phyloP scores from a whole-genome alignment of 108 stramenopile genomes.

The Epithemia pelagica region DNA sequence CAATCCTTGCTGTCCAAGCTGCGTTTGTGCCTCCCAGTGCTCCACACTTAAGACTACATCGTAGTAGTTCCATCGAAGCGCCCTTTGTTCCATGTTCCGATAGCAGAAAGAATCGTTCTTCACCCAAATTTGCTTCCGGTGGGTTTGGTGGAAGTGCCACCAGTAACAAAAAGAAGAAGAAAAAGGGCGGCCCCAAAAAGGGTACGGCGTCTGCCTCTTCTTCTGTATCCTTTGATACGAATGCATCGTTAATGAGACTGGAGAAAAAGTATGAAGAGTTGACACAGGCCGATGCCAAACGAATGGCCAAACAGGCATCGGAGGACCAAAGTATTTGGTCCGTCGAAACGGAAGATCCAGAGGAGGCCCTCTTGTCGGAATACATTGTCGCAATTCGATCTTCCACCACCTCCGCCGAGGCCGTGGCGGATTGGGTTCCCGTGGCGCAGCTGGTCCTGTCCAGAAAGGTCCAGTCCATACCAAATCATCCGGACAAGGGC shows the following conservation, averaged over 20 bases:
- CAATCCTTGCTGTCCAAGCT: too few species aligned
- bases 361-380: conserved; percentile 32
- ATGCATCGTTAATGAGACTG: conserved; percentile 43
- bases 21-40: too few species aligned
- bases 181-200: background rate
- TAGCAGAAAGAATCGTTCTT: too few species aligned
- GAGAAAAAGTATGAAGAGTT: conserved; percentile 69
- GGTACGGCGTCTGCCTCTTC: background rate
- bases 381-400: conserved; percentile 58
- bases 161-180: background rate
- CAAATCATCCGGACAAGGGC: too few species aligned
- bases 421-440: conserved; percentile 72
- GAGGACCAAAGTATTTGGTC: conserved; percentile 19
- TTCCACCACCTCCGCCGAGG: background rate
- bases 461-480: conserved; percentile 30
- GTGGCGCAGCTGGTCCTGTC: conserved; percentile 60
- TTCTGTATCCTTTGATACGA: conserved; percentile 42
- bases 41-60: too few species aligned
- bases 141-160: background rate
- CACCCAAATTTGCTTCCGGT: too few species aligned
- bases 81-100: too few species aligned
- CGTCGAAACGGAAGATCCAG: conserved; percentile 6
- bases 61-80: too few species aligned
- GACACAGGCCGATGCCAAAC: conserved; percentile 33
- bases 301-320: conserved; percentile 18